phyloP scores from a whole-genome alignment of 1,284 basidiomycete genomes.

The Sanghuangporus baumii region DNA sequence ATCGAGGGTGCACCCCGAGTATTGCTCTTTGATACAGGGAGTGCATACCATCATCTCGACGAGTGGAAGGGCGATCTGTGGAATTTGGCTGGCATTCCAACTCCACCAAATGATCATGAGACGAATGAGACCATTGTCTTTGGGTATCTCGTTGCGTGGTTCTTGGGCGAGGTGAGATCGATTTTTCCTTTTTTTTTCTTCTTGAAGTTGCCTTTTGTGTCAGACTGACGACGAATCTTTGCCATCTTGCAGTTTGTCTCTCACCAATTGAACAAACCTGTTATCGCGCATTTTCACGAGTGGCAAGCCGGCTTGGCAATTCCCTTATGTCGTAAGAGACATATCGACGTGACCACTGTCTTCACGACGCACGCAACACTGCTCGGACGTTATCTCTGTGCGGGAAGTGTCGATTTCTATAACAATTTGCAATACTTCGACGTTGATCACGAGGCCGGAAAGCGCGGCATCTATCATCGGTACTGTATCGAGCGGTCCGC shows the following conservation, averaged over 20 bases:
- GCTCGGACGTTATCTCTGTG: slow-evolving; percentile 95
- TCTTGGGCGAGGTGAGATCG: slow-evolving; percentile 84
- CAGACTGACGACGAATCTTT: slow-evolving; percentile 14
- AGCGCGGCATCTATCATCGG: slow-evolving; percentile 87
- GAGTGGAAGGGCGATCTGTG: slow-evolving; percentile 99
- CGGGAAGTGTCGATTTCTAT: slow-evolving; percentile 97
- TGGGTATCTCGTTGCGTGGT: slow-evolving; percentile 99
- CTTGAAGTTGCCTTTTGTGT: not conserved
- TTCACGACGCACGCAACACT: slow-evolving; percentile 99
- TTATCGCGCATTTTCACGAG: slow-evolving; percentile 98
- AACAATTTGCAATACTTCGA: slow-evolving; percentile 99
- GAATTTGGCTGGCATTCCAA: slow-evolving; percentile 96
- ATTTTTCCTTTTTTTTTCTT: slow-evolving; percentile 9
- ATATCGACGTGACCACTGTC: slow-evolving; percentile 96
- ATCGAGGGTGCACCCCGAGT: slow-evolving; percentile 95
- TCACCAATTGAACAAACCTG: slow-evolving; percentile 74
- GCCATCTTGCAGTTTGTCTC: slow-evolving; percentile 60
- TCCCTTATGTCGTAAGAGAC: slow-evolving; percentile 91
- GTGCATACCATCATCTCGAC: slow-evolving; percentile 83
- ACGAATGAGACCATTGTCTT: slow-evolving; percentile 99
- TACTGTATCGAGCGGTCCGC: slow-evolving; percentile 97
- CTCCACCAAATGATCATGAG: slow-evolving; percentile 92
- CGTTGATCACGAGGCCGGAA: slow-evolving; percentile 98
- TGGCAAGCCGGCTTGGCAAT: slow-evolving; percentile 99
- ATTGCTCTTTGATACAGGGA: slow-evolving; percentile 92